Evolutionary conservation across 106 monocot genomes (phyloP).

Genomic region (Apostasia shenzhenica): DNA sequence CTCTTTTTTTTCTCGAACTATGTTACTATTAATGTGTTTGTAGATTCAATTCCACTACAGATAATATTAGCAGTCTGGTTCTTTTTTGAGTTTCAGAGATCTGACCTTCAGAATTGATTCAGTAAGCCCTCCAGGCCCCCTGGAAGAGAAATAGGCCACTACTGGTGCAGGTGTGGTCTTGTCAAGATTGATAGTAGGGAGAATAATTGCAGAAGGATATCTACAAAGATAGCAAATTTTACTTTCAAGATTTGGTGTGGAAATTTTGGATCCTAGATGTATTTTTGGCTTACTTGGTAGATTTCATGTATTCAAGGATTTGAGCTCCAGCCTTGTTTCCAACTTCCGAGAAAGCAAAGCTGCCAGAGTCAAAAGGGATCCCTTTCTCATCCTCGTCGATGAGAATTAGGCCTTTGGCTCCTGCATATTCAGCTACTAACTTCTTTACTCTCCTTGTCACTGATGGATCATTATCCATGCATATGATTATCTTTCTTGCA

Average conservation of each 20-base stretch:
- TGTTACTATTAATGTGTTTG: too few relatives aligned
- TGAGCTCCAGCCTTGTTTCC: constrained; percentile 42
- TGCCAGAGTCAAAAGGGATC: constrained; percentile 71
- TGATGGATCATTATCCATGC: constrained; percentile 62
- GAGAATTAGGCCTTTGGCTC: constrained; percentile 68
- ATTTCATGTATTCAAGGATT: constrained; percentile 77
- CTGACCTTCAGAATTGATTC: constrained; percentile 88
- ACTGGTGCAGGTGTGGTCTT: constrained; percentile 56
- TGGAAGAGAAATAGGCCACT: constrained; percentile 81
- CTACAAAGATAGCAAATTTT: constrained; percentile 15
- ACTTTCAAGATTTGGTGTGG: background rate
- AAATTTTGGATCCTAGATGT: background rate
- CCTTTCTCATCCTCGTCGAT: constrained; percentile 66
- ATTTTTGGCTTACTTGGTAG: constrained; percentile 51
- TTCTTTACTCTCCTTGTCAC: constrained; percentile 71
- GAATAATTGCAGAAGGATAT: constrained; percentile 58
- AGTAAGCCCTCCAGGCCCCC: constrained; percentile 86
- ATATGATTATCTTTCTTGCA: constrained; percentile 73
- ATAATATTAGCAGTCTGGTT: too few relatives aligned
- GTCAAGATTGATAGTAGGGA: constrained; percentile 42
- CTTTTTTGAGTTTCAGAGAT: too few relatives aligned
- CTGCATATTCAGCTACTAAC: constrained; percentile 65
- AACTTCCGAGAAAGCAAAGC: constrained; percentile 79
- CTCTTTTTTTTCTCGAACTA: too few relatives aligned
- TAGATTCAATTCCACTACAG: too few relatives aligned